Base-by-base conservation (phyloP, 2,329 filamentous ascomycete genomes). In the Dryadomyces sulphureus region DNA sequence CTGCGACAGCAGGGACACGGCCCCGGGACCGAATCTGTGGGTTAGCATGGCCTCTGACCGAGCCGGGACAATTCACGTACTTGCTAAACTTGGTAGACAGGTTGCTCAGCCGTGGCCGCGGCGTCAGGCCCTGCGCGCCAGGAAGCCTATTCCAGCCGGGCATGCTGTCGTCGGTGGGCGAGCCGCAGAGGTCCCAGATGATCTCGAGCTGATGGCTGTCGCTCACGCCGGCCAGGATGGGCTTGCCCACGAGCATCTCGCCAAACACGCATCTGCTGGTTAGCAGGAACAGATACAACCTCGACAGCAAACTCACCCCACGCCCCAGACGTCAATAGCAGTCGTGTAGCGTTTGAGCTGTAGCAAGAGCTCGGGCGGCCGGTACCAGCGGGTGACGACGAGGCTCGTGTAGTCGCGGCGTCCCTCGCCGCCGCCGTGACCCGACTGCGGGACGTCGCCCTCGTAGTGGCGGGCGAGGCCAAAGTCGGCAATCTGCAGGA, bases 271-370 rank as follows among this genome's bases (percentile, higher is more conserved):
- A 98, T n/a, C 84, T 88, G 48, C 6, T 4, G 9, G 19, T 21
- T 6, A 20, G 25, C 16, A 35, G 9, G n/a, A 20, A 55, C n/a
- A 19, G 45, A 41, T 24, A 12, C 16, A 35, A 14, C 25, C 19
- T 45, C 32, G 7, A 7, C 41, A 39, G 43, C 9, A 46, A 11
- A 60, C 78, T 67, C 70, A 89, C 84, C 90, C 92, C 54, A 95
- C 90, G 55, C 92, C 92, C 92, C 92, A 98, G 65, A 98, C 79
- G 62, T 98, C 92, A 56, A 98, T 95, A 9, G 92, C 89, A 14
- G 89, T 87, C n/a, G 92, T 98, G 63, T 98, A 98, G 53, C 79
- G 79, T 55, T 88, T 81, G 27, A 98, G 70, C 52, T 90, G 84
- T 42, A 98, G 72, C 27, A 98, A 69, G 35, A 98, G 71, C 70